A percentile compares a stretch with the other conserved stretches of the same genome.
Conservation (phyloP, 208 protist genomes). For the Trypanosoma brucei region DNA sequence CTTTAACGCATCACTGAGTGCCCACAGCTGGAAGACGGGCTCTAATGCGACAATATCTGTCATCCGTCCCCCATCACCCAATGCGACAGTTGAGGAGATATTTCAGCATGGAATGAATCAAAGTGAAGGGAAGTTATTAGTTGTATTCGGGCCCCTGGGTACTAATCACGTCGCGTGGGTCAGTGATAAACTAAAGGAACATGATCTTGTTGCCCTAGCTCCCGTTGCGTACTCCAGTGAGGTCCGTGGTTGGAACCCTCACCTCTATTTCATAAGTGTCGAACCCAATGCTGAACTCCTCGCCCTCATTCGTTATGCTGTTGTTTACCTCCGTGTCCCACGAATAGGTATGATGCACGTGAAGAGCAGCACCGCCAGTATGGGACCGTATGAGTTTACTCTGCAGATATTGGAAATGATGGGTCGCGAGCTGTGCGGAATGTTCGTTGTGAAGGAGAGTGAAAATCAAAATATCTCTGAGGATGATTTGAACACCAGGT, state of each 20-base stretch:
- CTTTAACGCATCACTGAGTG: constrained; percentile 2
- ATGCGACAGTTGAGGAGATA: neutral
- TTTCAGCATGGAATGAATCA: neutral
- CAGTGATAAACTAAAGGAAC: constrained; percentile 5
- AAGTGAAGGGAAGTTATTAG: neutral
- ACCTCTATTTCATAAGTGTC: constrained; percentile 31
- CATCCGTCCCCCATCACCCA: neutral
- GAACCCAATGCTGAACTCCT: constrained; percentile 33
- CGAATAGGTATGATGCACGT: constrained; percentile 31
- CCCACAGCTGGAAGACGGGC: neutral
- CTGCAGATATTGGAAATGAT: constrained; percentile 7
- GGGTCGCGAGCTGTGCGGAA: constrained; percentile 3
- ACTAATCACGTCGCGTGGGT: neutral
- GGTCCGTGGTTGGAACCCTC: constrained; percentile 21
- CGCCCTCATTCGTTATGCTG: constrained; percentile 24
- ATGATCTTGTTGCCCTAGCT: constrained; percentile 23
- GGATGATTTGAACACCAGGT: constrained; percentile 1
- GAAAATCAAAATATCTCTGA: neutral
- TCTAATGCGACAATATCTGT: neutral
- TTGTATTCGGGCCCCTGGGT: constrained; percentile 1
- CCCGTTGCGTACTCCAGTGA: constrained; percentile 28
- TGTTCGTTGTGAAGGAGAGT: constrained; percentile 4
- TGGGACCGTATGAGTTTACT: constrained; percentile 5
- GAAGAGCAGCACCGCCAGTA: neutral
- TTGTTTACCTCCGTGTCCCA: constrained; percentile 21